A percentile compares a stretch with the other conserved stretches of the same genome.
These are phyloP conservation scores for Cladorrhinum sp. DNA, from an alignment of 2,329 filamentous ascomycete species.

Conservation along the genomic window DNA sequence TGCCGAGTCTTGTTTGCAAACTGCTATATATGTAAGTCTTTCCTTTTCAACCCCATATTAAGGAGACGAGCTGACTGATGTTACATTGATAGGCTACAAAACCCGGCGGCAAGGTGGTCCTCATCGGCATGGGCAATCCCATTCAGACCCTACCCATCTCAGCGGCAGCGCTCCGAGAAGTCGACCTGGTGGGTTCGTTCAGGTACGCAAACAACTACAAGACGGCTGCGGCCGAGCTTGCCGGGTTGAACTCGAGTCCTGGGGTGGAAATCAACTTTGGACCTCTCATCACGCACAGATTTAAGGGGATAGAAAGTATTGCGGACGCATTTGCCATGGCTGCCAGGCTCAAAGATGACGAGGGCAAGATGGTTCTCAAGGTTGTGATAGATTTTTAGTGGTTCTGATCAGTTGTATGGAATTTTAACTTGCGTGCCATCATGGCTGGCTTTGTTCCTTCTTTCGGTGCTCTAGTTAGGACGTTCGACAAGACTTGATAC, in stretches of 20 bases:
- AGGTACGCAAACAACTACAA: constrained; percentile 74
- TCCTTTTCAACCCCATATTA: not conserved
- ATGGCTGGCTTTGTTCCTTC: too few species aligned
- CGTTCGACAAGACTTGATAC: too few species aligned
- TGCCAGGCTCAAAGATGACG: constrained; percentile 64
- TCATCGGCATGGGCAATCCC: constrained; percentile 71
- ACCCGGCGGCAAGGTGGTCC: constrained; percentile 66
- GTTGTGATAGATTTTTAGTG: constrained; percentile 41
- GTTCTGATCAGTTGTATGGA: too few species aligned
- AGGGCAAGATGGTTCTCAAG: constrained; percentile 70
- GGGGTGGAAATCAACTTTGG: constrained; percentile 53
- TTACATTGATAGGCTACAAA: constrained; percentile 46
- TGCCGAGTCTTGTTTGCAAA: constrained; percentile 72
- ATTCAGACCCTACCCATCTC: constrained; percentile 68
- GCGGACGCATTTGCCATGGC: constrained; percentile 72
- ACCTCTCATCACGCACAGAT: constrained; percentile 65
- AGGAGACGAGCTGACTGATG: not conserved
- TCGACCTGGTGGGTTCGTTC: constrained; percentile 70
- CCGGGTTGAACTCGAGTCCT: constrained; percentile 52
- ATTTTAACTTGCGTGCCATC: too few species aligned
- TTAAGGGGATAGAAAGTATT: constrained; percentile 59
- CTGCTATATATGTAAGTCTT: constrained; percentile 62
- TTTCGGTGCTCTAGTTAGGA: too few species aligned
- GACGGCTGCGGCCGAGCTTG: constrained; percentile 48
- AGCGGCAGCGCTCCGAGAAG: constrained; percentile 65